phyloP scores from a whole-genome alignment of 2,329 filamentous ascomycete species.

The Botrytis aclada region DNA sequence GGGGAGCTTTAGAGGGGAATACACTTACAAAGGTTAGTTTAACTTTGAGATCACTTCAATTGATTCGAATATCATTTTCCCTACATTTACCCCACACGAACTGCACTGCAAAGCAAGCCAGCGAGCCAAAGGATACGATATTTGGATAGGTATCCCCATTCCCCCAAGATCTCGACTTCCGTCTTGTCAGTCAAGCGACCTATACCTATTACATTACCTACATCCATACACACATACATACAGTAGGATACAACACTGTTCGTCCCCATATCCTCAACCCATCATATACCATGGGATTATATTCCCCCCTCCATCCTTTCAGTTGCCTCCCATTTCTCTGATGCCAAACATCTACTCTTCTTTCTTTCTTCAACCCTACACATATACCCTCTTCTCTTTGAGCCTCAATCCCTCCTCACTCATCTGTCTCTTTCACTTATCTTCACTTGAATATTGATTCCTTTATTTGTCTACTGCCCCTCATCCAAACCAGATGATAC shows the following conservation, averaged over 20 bases:
- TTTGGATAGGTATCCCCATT: conserved; percentile 8
- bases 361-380: neutral
- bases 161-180: conserved; percentile 2
- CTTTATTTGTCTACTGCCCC: neutral
- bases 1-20: conserved; percentile 9
- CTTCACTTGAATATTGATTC: neutral
- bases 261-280: neutral
- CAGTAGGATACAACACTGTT: conserved; percentile 2
- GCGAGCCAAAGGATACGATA: conserved; percentile 9
- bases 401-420: neutral
- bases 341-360: neutral
- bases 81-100: conserved; percentile 9
- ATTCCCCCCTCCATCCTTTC: neutral
- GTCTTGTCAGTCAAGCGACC: conserved; percentile 15
- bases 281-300: conserved; percentile 6
- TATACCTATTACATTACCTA: neutral
- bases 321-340: neutral
- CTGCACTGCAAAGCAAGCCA: conserved; percentile 15
- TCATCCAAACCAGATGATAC: conserved; percentile 21
- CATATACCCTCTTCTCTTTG: neutral
- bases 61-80: conserved; percentile 11
- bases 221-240: neutral
- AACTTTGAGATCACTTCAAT: conserved; percentile 4
- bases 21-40: conserved; percentile 15
- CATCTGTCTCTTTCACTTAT: neutral